A percentile compares a stretch with the other conserved stretches of the same genome.
Conservation (phyloP, 1,139 yeast species). For the Taphrina deformans region DNA sequence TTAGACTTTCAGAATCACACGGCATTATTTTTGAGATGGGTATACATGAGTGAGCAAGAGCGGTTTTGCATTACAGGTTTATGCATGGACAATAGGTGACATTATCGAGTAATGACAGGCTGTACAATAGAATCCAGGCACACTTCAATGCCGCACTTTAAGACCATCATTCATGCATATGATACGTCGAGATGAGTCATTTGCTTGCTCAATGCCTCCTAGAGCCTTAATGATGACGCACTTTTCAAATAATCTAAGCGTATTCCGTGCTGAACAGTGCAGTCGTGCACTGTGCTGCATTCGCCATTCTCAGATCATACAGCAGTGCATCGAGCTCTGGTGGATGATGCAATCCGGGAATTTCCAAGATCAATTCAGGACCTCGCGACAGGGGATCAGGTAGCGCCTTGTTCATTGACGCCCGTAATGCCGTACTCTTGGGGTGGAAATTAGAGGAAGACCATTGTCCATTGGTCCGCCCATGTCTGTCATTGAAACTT, state of each 20-base stretch:
- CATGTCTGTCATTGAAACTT: neutral
- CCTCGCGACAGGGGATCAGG: neutral
- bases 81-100: neutral
- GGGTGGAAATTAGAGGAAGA: neutral
- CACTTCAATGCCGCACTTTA: too few species aligned
- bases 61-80: neutral
- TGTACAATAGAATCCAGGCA: too few species aligned
- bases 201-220: too few species aligned
- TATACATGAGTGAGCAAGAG: neutral
- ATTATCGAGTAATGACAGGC: neutral
- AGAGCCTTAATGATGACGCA: too few species aligned
- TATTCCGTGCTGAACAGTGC: neutral
- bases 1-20: neutral
- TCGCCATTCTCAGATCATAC: conserved; percentile 2
- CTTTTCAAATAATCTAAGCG: neutral
- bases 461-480: neutral
- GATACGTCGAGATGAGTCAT: too few species aligned
- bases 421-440: neutral
- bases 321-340: neutral
- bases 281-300: neutral
- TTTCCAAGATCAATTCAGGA: neutral
- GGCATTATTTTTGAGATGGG: neutral
- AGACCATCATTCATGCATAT: neutral
- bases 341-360: neutral
- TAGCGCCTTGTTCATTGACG: conserved; percentile 6